A percentile compares a stretch with the other conserved stretches of the same genome.
Evolutionary conservation across 2,329 filamentous ascomycete species (phyloP).

Genomic region (Elsinoe australis): DNA sequence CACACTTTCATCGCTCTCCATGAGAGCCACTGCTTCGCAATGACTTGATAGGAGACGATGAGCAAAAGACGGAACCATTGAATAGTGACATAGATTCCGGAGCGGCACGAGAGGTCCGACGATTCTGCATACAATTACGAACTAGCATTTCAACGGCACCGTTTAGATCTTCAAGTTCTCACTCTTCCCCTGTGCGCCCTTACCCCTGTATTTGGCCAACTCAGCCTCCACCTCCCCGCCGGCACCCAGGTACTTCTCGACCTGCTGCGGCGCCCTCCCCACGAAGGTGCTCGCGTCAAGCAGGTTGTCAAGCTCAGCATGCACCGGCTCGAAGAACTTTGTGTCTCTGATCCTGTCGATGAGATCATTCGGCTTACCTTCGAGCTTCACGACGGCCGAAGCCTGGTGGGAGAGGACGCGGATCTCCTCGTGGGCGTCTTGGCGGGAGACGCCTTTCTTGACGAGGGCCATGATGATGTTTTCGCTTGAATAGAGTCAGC

Average conservation of each 20-base stretch:
- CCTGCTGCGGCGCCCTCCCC: constrained; percentile 34
- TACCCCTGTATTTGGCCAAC: constrained; percentile 28
- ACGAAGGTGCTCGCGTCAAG: constrained; percentile 34
- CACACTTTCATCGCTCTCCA: too few relatives aligned
- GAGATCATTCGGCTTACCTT: constrained; percentile 72
- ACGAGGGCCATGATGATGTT: constrained; percentile 72
- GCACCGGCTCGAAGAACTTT: constrained; percentile 58
- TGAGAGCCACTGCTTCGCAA: too few relatives aligned
- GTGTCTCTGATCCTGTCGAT: constrained; percentile 66
- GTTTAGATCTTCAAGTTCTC: constrained; percentile 13
- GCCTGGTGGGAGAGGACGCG: constrained; percentile 72
- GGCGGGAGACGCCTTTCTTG: constrained; percentile 61
- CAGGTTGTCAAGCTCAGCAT: constrained; percentile 31
- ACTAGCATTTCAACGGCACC: too few relatives aligned
- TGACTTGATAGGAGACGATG: too few relatives aligned
- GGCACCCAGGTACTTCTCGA: constrained; percentile 32
- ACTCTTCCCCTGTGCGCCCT: constrained; percentile 14
- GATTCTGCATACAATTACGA: too few relatives aligned
- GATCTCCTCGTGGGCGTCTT: constrained; percentile 83
- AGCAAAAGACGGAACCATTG: too few relatives aligned
- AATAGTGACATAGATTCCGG: too few relatives aligned
- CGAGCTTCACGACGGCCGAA: constrained; percentile 59
- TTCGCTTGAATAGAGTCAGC: too few relatives aligned
- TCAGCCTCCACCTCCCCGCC: constrained; percentile 30
- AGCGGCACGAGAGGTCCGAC: too few relatives aligned